Evolutionary conservation across 139 green algal genomes (phyloP).

Genomic region (Chlamydomonas schloesseri): DNA sequence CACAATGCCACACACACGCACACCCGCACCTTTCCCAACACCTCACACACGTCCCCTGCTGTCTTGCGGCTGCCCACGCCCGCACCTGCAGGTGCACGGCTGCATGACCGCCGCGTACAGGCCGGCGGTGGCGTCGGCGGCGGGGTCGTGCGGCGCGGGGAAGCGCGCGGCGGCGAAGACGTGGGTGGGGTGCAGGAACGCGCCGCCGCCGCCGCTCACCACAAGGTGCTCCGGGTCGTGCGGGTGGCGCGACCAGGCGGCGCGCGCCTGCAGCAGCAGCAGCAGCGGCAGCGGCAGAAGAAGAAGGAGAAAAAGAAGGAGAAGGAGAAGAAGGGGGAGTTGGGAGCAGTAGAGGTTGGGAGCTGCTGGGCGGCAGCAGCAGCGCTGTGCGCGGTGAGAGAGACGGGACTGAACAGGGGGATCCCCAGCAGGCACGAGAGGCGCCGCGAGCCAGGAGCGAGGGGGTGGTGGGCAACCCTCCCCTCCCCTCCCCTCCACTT

Average conservation of each 20-base stretch:
- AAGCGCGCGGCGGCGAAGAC: constrained; percentile 79
- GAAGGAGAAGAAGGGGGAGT: too few species aligned
- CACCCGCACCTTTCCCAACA: background rate
- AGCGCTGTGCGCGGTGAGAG: too few species aligned
- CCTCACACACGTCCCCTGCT: background rate
- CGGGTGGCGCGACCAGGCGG: constrained; percentile 39
- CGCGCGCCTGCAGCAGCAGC: background rate
- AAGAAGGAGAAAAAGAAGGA: too few species aligned
- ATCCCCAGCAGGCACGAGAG: too few species aligned
- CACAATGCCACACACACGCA: too few species aligned
- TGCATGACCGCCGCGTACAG: constrained; percentile 48
- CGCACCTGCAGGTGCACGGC: constrained; percentile 48
- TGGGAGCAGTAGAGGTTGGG: too few species aligned
- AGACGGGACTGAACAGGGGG: too few species aligned
- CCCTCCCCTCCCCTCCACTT: too few species aligned
- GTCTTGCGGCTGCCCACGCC: background rate
- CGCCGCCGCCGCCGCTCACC: constrained; percentile 81
- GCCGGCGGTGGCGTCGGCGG: constrained; percentile 65
- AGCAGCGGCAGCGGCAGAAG: too few species aligned
- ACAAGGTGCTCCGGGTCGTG: constrained; percentile 90
- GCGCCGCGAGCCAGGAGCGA: too few species aligned
- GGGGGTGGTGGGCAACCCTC: too few species aligned
- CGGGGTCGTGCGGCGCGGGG: constrained; percentile 58
- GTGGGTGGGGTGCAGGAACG: constrained; percentile 92
- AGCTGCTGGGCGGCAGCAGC: too few species aligned